phyloP scores from a whole-genome alignment of 2,329 filamentous ascomycete species.

The Aspergillus sp. region DNA sequence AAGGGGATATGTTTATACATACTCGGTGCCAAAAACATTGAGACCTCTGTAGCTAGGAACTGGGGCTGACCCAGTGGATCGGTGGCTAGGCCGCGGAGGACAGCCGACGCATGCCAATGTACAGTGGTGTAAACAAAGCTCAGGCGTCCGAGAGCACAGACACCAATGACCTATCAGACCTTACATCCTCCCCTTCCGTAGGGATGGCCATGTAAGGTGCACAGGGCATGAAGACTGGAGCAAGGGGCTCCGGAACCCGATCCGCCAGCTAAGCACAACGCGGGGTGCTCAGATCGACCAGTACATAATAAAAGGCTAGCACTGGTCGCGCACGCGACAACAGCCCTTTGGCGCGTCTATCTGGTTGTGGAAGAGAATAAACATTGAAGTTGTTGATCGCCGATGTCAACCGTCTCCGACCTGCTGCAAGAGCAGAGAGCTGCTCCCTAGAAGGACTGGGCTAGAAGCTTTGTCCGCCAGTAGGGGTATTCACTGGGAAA shows the following conservation, averaged over 20 bases:
- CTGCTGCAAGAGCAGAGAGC: not conserved
- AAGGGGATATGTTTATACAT: constrained; percentile 36
- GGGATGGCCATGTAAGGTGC: constrained; percentile 33
- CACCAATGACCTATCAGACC: constrained; percentile 36
- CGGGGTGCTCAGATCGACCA: not conserved
- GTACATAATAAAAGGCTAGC: not conserved
- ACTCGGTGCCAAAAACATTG: constrained; percentile 24
- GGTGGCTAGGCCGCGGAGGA: constrained; percentile 32
- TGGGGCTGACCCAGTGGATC: constrained; percentile 12
- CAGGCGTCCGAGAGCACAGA: constrained; percentile 31
- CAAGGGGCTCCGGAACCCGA: constrained; percentile 25
- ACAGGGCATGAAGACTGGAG: constrained; percentile 29
- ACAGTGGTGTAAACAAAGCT: constrained; percentile 38
- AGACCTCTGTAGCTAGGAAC: constrained; percentile 1
- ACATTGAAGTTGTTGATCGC: not conserved
- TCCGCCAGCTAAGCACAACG: constrained; percentile 13
- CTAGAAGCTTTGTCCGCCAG: not conserved
- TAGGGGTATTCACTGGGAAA: not conserved
- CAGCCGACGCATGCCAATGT: constrained; percentile 38
- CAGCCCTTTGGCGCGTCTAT: not conserved
- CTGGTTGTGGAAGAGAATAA: not conserved
- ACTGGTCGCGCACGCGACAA: not conserved
- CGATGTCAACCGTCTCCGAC: not conserved
- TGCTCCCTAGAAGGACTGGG: not conserved
- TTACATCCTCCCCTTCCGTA: constrained; percentile 40